Base-by-base conservation (phyloP, 352 stramenopile genomes). In the Pythium phragmiticola region DNA sequence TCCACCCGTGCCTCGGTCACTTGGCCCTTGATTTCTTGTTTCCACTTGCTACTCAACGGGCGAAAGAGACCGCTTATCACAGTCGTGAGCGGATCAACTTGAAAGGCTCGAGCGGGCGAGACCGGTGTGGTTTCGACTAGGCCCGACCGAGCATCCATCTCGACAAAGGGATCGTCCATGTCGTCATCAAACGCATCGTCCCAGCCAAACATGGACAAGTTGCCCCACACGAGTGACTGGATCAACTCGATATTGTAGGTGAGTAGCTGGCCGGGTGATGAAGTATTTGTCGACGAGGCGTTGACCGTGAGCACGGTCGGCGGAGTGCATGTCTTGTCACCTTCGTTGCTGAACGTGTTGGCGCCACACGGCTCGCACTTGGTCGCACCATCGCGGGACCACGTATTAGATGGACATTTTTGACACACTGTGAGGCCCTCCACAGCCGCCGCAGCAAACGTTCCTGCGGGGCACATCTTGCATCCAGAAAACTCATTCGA, bases 201-300 rank as follows among this genome's bases (percentile, higher is more conserved):
- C 42, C 60, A 54, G 3, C 41, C 42, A 37, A 70, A 52, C 0
- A 45, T 55, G 45, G 65, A 55, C 7, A 62, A 8, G 48, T 90
- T 92, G 42, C 81, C 81, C 77, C 77, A 89, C 34, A 88, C 76
- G 0, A 92, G 74, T 56, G 68, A 72, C 63, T 92, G 78, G 4
- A 92, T 57, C n/a, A 87, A 55, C 26, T 78, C 85, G n/a, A 92
- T 67, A 49, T 90, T 88, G 69, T 92, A 92, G n/a, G 75, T 51
- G 12, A 70, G 61, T 1, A 45, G 34, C 34, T 14, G 34, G 34
- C 34, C 41, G 0, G 37, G 53, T 9, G 60, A 59, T 0, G 68
- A 37, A 16, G 75, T 73, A 34, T 66, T 66, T 8, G 45, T 23
- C 19, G 33, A 49, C 8, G 60, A 60, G 21, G 66, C 70, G 37